Conservation (phyloP, 2,329 filamentous ascomycete genomes). For the Botrytis squamosa region DNA sequence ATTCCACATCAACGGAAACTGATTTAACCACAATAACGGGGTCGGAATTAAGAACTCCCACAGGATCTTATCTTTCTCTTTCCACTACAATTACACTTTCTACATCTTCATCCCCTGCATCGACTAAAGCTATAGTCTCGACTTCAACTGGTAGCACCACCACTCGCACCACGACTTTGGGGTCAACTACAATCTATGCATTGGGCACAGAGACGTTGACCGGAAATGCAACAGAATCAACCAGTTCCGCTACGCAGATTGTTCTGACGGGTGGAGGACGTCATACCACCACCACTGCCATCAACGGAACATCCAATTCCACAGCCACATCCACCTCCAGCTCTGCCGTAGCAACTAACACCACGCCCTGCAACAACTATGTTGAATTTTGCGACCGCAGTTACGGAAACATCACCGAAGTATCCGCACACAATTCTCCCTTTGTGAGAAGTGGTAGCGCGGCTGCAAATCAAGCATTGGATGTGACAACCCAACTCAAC, state of each 20-base stretch:
- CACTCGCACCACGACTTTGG: constrained; percentile 33
- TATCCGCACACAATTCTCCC: constrained; percentile 78
- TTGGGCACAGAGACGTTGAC: constrained; percentile 25
- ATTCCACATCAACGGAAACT: constrained; percentile 24
- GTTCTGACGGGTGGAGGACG: constrained; percentile 40
- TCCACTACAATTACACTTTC: constrained; percentile 39
- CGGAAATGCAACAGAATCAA: constrained; percentile 34
- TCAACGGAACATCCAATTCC: constrained; percentile 50
- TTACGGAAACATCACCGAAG: constrained; percentile 79
- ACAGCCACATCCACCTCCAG: constrained; percentile 48
- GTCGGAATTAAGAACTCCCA: constrained; percentile 37
- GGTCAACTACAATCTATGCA: constrained; percentile 35
- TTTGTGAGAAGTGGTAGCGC: constrained; percentile 70
- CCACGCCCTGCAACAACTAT: constrained; percentile 76
- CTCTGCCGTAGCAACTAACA: constrained; percentile 58
- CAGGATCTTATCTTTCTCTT: constrained; percentile 43
- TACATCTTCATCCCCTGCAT: constrained; percentile 33
- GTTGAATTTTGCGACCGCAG: constrained; percentile 72
- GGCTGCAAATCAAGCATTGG: constrained; percentile 71
- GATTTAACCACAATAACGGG: constrained; percentile 24
- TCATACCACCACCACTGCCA: constrained; percentile 36
- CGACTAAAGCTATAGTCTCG: constrained; percentile 32
- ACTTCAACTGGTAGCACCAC: constrained; percentile 31
- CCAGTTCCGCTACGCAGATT: constrained; percentile 38
- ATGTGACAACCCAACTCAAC: constrained; percentile 69